These are phyloP conservation scores for Stephanocyclus meneghinianus DNA, from an alignment of 352 stramenopile genomes.

Conservation along the genomic window DNA sequence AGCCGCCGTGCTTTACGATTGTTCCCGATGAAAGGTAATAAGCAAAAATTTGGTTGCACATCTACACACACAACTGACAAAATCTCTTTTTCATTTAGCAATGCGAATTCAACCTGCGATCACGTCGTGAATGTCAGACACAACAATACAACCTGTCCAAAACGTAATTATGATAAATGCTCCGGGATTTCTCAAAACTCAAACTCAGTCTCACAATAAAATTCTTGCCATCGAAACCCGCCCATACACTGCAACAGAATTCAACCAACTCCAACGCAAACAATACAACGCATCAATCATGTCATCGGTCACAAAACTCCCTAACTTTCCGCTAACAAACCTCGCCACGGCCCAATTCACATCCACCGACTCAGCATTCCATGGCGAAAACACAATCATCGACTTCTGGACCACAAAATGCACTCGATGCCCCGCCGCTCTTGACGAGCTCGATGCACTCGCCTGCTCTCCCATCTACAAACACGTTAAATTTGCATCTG, in stretches of 20 bases:
- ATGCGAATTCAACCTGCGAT: neutral
- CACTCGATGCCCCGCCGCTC: conserved; percentile 70
- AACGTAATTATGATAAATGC: neutral
- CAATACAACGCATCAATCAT: conserved; percentile 1
- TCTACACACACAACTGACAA: too few species aligned
- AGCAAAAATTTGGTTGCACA: too few species aligned
- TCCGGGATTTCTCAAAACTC: neutral
- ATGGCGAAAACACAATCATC: conserved; percentile 69
- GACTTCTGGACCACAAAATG: conserved; percentile 84
- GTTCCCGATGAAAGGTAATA: too few species aligned
- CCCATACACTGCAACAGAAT: neutral
- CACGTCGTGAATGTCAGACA: neutral
- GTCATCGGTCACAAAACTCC: conserved; percentile 23
- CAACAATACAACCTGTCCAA: too few species aligned
- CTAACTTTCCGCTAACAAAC: conserved; percentile 61
- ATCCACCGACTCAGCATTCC: conserved; percentile 50
- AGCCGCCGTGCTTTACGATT: too few species aligned
- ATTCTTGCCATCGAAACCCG: neutral
- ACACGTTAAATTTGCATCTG: conserved; percentile 75
- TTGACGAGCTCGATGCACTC: conserved; percentile 74
- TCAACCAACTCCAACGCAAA: neutral
- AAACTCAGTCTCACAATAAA: neutral
- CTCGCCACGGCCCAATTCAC: conserved; percentile 67
- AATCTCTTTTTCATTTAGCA: neutral
- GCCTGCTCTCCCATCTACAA: conserved; percentile 60